Conservation (phyloP, 345 rosid species). For the Populus euphratica region DNA sequence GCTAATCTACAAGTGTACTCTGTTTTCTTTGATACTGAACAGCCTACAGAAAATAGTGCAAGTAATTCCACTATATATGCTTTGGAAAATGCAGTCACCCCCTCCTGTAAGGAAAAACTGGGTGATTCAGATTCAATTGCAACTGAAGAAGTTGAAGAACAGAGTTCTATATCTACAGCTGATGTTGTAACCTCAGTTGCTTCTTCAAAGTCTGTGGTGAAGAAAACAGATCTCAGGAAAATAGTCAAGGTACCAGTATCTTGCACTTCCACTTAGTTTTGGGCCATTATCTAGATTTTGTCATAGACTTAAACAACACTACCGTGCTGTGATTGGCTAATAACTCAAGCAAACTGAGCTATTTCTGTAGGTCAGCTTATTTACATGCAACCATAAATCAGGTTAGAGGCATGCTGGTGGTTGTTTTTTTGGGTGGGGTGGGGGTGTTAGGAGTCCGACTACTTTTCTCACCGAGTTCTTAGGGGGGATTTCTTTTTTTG, state of each 20-base stretch:
- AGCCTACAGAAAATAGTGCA: constrained; percentile 30
- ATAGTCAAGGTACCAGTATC: constrained; percentile 12
- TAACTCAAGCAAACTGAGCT: background rate
- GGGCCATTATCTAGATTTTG: background rate
- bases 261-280: constrained; percentile 2
- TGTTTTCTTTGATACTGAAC: constrained; percentile 19
- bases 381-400: background rate
- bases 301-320: background rate
- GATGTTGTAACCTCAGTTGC: constrained; percentile 31
- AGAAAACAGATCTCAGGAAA: constrained; percentile 16
- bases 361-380: background rate
- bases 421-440: background rate
- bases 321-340: constrained; percentile 1
- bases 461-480: background rate
- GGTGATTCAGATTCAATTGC: constrained; percentile 19
- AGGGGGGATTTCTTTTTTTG: constrained; percentile 8
- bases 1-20: background rate
- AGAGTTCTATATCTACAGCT: constrained; percentile 31
- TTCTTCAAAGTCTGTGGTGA: constrained; percentile 14
- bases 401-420: background rate
- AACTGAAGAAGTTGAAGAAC: constrained; percentile 36
- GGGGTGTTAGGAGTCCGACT: background rate
- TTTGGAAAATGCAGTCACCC: constrained; percentile 7
- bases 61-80: constrained; percentile 14
- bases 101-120: constrained; percentile 13